phyloP scores from a whole-genome alignment of 352 stramenopile genomes.

The Phytopythium helicoides region DNA sequence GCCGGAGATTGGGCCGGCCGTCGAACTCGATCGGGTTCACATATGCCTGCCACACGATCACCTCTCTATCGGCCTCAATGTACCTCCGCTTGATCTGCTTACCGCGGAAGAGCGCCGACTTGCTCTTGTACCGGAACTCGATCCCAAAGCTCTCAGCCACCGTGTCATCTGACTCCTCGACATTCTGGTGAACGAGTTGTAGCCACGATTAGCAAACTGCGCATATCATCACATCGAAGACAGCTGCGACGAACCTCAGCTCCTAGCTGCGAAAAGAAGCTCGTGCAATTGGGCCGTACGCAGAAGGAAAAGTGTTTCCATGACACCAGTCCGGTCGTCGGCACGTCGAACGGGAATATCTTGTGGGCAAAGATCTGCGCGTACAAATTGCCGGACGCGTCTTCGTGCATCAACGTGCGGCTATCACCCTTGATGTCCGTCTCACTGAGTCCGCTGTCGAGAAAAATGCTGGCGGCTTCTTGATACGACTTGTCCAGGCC shows the following conservation, averaged over 20 bases:
- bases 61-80: conserved; percentile 3
- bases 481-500: conserved; percentile 31
- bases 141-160: conserved; percentile 25
- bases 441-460: conserved; percentile 8
- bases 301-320: conserved; percentile 42
- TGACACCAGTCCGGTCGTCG: conserved; percentile 23
- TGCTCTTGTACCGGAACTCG: conserved; percentile 11
- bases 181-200: conserved; percentile 5
- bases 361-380: conserved; percentile 50
- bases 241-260: conserved; percentile 20
- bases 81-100: conserved; percentile 5
- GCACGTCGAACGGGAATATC: conserved; percentile 39
- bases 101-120: conserved; percentile 2
- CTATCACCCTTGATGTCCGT: conserved; percentile 19
- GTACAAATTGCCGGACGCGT: conserved; percentile 24
- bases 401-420: conserved; percentile 7
- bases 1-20: too few relatives aligned
- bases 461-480: conserved; percentile 16
- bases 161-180: conserved; percentile 12
- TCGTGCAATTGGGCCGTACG: conserved; percentile 31
- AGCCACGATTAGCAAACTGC: too few relatives aligned
- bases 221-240: conserved; percentile 1
- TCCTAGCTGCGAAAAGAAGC: conserved; percentile 34
- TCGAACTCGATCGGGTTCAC: conserved; percentile 48
- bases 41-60: conserved; percentile 16